Evolutionary conservation across 768 basidiomycete genomes (phyloP).

Genomic region (Termitomyces sp.): DNA sequence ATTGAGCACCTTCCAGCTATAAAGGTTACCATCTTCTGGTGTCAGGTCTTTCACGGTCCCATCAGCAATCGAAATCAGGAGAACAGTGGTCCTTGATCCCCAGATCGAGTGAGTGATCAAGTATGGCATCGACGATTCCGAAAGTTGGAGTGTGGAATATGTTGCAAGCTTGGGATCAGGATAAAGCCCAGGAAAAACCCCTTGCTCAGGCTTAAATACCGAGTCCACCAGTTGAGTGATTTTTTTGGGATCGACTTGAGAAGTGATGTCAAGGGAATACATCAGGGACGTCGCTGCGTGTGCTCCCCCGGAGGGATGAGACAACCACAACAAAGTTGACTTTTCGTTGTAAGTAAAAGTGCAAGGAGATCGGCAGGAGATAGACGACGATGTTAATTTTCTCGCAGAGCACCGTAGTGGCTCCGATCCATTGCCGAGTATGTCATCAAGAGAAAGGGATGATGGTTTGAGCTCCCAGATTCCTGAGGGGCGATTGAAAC

Average conservation of each 20-base stretch:
- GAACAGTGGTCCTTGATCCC: conserved; percentile 47
- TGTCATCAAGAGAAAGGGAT: conserved; percentile 1
- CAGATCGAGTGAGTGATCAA: conserved; percentile 47
- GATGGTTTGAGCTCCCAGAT: conserved; percentile 47
- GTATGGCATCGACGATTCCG: conserved; percentile 13
- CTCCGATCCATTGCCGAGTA: conserved; percentile 4
- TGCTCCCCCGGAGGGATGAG: conserved; percentile 50
- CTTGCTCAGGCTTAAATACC: conserved; percentile 30
- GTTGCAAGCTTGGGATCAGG: conserved; percentile 41
- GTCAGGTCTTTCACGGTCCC: conserved; percentile 43
- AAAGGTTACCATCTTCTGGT: conserved; percentile 28
- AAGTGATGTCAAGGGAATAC: conserved; percentile 35
- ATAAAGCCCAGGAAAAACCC: conserved; percentile 62
- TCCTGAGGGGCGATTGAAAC: conserved; percentile 53
- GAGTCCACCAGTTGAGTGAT: conserved; percentile 31
- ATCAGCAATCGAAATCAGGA: conserved; percentile 36
- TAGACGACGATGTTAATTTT: conserved; percentile 37
- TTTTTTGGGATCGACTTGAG: conserved; percentile 2
- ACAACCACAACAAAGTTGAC: conserved; percentile 45
- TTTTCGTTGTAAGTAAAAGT: conserved; percentile 24
- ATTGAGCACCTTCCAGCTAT: conserved; percentile 51
- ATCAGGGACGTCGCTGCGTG: conserved; percentile 54
- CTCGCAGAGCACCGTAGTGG: conserved; percentile 16
- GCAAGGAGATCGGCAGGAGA: conserved; percentile 59
- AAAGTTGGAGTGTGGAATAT: conserved; percentile 31